phyloP scores from a whole-genome alignment of 805 yeast genomes.

The Nematodospora valgi region DNA sequence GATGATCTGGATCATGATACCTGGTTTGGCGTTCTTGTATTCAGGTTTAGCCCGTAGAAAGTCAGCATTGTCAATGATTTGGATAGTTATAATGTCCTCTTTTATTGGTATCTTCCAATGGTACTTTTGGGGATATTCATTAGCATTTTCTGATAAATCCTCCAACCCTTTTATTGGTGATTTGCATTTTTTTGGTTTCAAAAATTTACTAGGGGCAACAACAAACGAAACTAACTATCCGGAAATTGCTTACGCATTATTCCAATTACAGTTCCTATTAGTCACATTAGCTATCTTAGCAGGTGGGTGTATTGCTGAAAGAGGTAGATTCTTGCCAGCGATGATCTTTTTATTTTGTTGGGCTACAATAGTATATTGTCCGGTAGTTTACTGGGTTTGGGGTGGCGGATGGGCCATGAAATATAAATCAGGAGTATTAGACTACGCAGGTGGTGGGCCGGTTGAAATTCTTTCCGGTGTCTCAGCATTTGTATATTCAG shows the following conservation, averaged over 20 bases:
- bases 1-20: constrained; percentile 85
- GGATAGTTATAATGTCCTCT: constrained; percentile 73
- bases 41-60: constrained; percentile 89
- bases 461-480: constrained; percentile 92
- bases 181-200: constrained; percentile 75
- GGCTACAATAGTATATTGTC: constrained; percentile 91
- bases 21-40: constrained; percentile 89
- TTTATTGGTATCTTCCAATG: constrained; percentile 80
- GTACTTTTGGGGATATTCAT: constrained; percentile 98
- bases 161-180: constrained; percentile 86
- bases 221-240: constrained; percentile 54
- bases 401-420: constrained; percentile 87
- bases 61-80: constrained; percentile 82
- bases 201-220: constrained; percentile 56
- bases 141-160: constrained; percentile 81
- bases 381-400: constrained; percentile 97
- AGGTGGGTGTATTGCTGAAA: constrained; percentile 84
- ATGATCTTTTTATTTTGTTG: constrained; percentile 79
- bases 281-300: constrained; percentile 90
- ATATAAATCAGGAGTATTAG: constrained; percentile 82
- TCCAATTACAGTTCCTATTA: constrained; percentile 87
- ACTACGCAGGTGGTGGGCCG: constrained; percentile 98
- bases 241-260: constrained; percentile 77
- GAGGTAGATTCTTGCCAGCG: constrained; percentile 85
- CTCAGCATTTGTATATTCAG: constrained; percentile 83